Conservation (phyloP, 129 eudicot species). For the Chrysanthemum lavandulifolium region DNA sequence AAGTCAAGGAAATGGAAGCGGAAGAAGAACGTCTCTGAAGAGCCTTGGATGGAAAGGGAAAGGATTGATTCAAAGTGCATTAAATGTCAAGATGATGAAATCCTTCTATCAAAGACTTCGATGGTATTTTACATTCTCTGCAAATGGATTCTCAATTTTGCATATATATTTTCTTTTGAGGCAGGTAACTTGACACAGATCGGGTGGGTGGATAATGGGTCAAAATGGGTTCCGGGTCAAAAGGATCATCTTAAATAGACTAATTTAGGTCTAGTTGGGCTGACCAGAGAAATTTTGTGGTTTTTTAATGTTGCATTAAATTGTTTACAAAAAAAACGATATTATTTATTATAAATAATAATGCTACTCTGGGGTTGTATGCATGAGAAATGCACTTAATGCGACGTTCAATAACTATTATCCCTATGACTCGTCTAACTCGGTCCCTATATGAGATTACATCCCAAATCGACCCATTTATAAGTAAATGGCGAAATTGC, state of each 20-base stretch:
- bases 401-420: too few species aligned
- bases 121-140: slow-evolving; percentile 47
- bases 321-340: too few species aligned
- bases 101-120: slow-evolving; percentile 34
- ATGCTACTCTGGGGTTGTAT: too few species aligned
- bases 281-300: too few species aligned
- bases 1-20: slow-evolving; percentile 90
- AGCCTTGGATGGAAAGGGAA: slow-evolving; percentile 92
- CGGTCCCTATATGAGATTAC: too few species aligned
- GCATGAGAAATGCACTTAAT: too few species aligned
- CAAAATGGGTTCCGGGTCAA: background rate
- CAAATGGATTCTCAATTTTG: background rate
- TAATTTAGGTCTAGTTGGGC: too few species aligned
- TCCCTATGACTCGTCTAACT: too few species aligned
- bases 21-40: slow-evolving; percentile 75
- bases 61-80: slow-evolving; percentile 86
- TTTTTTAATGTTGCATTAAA: too few species aligned
- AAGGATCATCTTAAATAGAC: too few species aligned
- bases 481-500: background rate
- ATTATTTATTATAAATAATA: too few species aligned
- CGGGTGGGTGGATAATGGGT: background rate
- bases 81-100: slow-evolving; percentile 44
- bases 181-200: background rate
- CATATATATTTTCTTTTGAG: background rate
- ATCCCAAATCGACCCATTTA: background rate